Evolutionary conservation across 2,329 filamentous ascomycete species (phyloP).

Genomic region (Dactylellina sp.): DNA sequence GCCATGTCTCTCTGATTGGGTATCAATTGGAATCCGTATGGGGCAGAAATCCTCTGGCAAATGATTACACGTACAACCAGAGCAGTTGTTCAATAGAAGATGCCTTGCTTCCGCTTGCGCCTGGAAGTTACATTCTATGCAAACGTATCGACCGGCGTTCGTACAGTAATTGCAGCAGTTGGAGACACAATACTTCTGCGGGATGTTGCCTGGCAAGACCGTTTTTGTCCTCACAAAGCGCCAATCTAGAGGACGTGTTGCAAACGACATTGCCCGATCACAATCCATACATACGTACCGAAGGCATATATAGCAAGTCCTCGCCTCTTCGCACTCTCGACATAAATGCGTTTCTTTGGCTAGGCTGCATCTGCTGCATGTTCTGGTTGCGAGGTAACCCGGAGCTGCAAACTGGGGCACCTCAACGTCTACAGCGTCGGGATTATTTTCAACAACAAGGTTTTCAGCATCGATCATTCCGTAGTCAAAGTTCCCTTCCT

Average conservation of each 20-base stretch:
- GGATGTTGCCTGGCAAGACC: conserved; percentile 32
- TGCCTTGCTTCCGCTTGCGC: conserved; percentile 38
- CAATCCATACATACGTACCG: conserved; percentile 50
- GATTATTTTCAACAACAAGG: background rate
- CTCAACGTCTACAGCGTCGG: conserved; percentile 11
- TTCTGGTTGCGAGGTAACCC: conserved; percentile 33
- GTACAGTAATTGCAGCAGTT: conserved; percentile 54
- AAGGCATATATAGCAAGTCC: conserved; percentile 52
- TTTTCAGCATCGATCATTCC: conserved; percentile 43
- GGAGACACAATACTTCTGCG: conserved; percentile 51
- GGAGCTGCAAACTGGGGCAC: conserved; percentile 41
- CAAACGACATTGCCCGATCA: conserved; percentile 49
- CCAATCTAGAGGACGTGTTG: conserved; percentile 50
- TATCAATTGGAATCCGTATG: conserved; percentile 51
- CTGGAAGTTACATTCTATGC: conserved; percentile 47
- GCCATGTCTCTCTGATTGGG: conserved; percentile 44
- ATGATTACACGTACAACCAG: conserved; percentile 51
- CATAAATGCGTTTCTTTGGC: conserved; percentile 41
- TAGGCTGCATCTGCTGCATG: conserved; percentile 29
- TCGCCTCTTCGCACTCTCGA: conserved; percentile 54
- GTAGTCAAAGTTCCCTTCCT: conserved; percentile 55
- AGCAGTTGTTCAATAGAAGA: conserved; percentile 40
- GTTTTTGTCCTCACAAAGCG: conserved; percentile 40
- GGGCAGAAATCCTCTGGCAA: conserved; percentile 53
- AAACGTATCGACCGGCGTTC: conserved; percentile 51